Conservation (phyloP, 2,329 filamentous ascomycete species). For the Pezicula carpinea region DNA sequence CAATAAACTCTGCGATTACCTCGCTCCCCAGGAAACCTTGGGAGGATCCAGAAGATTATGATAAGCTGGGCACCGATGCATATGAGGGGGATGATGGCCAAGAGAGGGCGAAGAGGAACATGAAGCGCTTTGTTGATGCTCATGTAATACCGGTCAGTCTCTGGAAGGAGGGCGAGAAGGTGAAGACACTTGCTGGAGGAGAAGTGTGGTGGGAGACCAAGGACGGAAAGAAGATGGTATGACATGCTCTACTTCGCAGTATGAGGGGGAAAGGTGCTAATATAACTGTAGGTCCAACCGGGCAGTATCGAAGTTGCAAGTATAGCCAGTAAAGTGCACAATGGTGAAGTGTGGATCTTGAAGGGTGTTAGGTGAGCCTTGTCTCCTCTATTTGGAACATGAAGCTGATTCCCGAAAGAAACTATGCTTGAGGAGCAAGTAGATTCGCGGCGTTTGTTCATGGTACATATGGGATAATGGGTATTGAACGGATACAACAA, state of each 20-base stretch:
- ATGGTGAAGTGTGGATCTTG: slow-evolving; percentile 70
- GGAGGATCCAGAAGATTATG: slow-evolving; percentile 73
- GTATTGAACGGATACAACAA: too few species aligned
- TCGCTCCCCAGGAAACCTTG: slow-evolving; percentile 79
- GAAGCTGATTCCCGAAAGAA: too few species aligned
- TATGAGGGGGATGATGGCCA: slow-evolving; percentile 74
- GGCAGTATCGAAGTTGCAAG: slow-evolving; percentile 72
- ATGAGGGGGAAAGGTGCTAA: background rate
- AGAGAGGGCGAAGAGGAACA: slow-evolving; percentile 70
- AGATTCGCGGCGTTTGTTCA: too few species aligned
- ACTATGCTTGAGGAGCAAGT: too few species aligned
- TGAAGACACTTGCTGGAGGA: slow-evolving; percentile 60
- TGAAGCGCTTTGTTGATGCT: slow-evolving; percentile 77
- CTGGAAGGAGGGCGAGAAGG: slow-evolving; percentile 65
- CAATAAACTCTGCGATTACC: slow-evolving; percentile 77
- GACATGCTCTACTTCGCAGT: slow-evolving; percentile 25
- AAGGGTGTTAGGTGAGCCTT: slow-evolving; percentile 42
- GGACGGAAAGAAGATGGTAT: slow-evolving; percentile 62
- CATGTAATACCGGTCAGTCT: slow-evolving; percentile 74
- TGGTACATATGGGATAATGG: too few species aligned
- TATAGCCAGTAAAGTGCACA: slow-evolving; percentile 71
- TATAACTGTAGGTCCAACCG: slow-evolving; percentile 62
- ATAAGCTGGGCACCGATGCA: slow-evolving; percentile 58
- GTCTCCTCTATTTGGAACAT: too few species aligned
- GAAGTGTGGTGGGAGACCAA: slow-evolving; percentile 80